Evolutionary conservation across 345 rosid genomes (phyloP), one percentile per base, ranked within the genome.

Genomic region (Citrus medica): DNA sequence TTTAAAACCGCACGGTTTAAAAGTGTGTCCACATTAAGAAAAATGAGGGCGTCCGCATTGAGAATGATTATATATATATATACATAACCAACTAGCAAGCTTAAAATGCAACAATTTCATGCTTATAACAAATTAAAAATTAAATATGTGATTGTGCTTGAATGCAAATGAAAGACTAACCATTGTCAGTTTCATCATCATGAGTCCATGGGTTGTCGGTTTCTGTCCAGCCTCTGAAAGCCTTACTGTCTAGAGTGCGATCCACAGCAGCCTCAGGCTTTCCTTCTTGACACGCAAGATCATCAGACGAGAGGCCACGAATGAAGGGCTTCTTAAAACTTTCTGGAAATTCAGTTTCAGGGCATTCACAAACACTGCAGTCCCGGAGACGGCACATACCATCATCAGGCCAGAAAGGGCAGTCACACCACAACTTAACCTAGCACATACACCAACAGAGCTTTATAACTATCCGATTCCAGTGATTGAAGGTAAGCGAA

Each of bases 331-430:
- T 85, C 88, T 89, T 96, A 75, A 92, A 90, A 10, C 84, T 73
- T 82, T 92, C 92, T 4, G 99, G 97, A 81, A 94, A 96, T 82
- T 96, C 99, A 71, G 78, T 90, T 63, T 96, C 97, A 62, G 97
- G 98, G 84, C 99, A 96, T 69, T 94, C 99, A 79, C 98, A 94
- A 60, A 96, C 97, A 77, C 98, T 94, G 82, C 98, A 96, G 81
- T 96, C 97, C 85, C 97, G 85, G 86, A 96, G 87, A 62, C 83
- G 94, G 79, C 97, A 96, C 98, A 96, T 91, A 40, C 97, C 93
- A 83, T 95, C 98, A 86, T 92, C 99, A n/a, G 90, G 97, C 98
- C 93, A 92, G 85, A 92, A 93, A 60, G 96, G 98, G 81, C 99
- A 96, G 84, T 96, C 91, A 86, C 99, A 96, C 99, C 97, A 92